Percentiles rank a stretch among this genome's conserved stretches.
Conservation (phyloP, 176 grass and related monocot genomes). For the Musa troglodytarum region DNA sequence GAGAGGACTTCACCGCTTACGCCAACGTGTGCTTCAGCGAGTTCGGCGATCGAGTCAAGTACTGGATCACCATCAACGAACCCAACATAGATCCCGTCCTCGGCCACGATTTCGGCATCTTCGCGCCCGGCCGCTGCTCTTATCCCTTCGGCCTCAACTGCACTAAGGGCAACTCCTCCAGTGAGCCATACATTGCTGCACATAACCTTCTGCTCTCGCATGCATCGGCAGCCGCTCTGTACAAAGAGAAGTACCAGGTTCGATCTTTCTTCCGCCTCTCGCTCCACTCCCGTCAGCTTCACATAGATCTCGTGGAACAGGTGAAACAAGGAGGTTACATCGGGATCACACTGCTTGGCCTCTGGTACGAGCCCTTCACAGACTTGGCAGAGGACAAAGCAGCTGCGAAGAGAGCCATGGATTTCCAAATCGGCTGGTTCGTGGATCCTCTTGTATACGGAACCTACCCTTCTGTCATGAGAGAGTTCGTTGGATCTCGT, state of each 20-base stretch:
- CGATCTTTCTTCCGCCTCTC: not conserved
- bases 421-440: constrained; percentile 82
- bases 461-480: constrained; percentile 57
- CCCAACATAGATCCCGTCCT: constrained; percentile 55
- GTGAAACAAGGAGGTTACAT: constrained; percentile 52
- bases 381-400: constrained; percentile 29
- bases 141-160: constrained; percentile 40
- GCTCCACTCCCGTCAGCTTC: not conserved
- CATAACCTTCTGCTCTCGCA: constrained; percentile 46
- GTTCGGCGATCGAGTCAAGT: constrained; percentile 64
- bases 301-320: not conserved
- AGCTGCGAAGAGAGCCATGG: constrained; percentile 49
- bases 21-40: constrained; percentile 57
- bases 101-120: constrained; percentile 16
- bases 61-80: constrained; percentile 66
- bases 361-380: constrained; percentile 53
- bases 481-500: constrained; percentile 33
- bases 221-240: constrained; percentile 38
- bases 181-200: constrained; percentile 42
- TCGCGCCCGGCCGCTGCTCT: constrained; percentile 61
- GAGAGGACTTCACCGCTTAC: constrained; percentile 61
- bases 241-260: constrained; percentile 44
- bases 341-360: constrained; percentile 50
- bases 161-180: constrained; percentile 46
- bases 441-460: constrained; percentile 60